phyloP scores from a whole-genome alignment of 169 alveolate genomes.

The Plasmodium gaboni region DNA sequence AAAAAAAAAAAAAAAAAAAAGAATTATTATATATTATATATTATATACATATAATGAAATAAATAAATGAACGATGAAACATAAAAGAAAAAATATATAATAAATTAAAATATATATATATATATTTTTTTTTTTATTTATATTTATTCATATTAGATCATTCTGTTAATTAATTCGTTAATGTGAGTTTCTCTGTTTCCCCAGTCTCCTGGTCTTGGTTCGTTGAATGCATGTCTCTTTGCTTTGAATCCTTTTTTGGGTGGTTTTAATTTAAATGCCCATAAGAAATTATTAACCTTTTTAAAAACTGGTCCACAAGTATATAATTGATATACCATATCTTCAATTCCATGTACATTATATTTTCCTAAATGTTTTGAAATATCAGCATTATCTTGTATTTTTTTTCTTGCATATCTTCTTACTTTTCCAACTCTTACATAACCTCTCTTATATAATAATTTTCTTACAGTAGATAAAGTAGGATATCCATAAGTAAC shows the following conservation, averaged over 20 bases:
- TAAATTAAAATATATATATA: not conserved
- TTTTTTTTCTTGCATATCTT: constrained; percentile 82
- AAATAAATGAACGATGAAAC: not conserved
- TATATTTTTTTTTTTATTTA: not conserved
- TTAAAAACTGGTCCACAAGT: constrained; percentile 99
- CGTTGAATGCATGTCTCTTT: constrained; percentile 97
- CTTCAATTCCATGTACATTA: constrained; percentile 96
- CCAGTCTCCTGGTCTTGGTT: constrained; percentile 97
- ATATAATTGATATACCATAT: constrained; percentile 97
- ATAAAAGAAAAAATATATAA: not conserved
- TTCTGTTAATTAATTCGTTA: constrained; percentile 85
- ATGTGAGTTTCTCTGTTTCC: constrained; percentile 91
- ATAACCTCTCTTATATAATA: constrained; percentile 98
- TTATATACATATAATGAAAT: not conserved
- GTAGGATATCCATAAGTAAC: constrained; percentile 98
- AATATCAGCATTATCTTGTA: constrained; percentile 80
- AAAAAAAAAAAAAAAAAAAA: not conserved
- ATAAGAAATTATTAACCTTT: constrained; percentile 98
- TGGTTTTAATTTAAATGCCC: constrained; percentile 99
- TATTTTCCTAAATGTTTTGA: constrained; percentile 82
- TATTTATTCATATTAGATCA: constrained; percentile 74
- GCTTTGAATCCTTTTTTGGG: constrained; percentile 98
- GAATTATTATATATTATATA: not conserved
- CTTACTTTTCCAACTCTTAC: constrained; percentile 91
- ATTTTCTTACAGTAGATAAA: constrained; percentile 94